Evolutionary conservation across 1,139 yeast genomes (phyloP).

Genomic region (Diutina pseudorugosa): DNA sequence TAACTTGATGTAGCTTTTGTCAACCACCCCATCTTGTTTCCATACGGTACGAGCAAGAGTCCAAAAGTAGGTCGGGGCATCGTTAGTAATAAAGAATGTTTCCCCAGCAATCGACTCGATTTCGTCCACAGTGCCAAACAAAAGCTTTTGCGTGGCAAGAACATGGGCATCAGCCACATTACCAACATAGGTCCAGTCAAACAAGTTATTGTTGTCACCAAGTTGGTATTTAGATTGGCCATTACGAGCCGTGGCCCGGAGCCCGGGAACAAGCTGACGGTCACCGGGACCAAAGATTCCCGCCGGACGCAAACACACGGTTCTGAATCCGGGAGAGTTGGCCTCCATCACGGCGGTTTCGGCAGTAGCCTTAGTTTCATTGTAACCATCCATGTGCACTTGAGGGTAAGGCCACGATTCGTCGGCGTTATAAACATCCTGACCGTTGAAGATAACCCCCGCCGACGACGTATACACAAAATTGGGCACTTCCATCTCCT

Average conservation of each 20-base stretch:
- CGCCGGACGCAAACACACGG: constrained; percentile 90
- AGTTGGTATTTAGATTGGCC: constrained; percentile 90
- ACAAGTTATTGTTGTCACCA: constrained; percentile 86
- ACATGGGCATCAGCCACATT: constrained; percentile 96
- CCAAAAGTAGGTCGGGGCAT: constrained; percentile 94
- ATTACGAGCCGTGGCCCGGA: constrained; percentile 67
- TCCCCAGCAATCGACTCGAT: constrained; percentile 59
- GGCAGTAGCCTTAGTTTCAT: constrained; percentile 88
- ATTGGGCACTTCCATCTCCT: constrained; percentile 43
- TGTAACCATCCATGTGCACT: constrained; percentile 92
- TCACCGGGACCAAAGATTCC: constrained; percentile 99
- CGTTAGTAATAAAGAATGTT: constrained; percentile 84
- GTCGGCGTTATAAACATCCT: constrained; percentile 80
- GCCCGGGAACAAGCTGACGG: constrained; percentile 89
- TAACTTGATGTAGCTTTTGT: constrained; percentile 55
- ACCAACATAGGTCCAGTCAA: constrained; percentile 99
- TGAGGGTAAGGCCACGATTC: constrained; percentile 91
- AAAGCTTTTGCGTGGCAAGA: constrained; percentile 69
- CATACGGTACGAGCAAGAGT: constrained; percentile 92
- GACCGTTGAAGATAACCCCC: constrained; percentile 93
- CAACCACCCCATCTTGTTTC: constrained; percentile 89
- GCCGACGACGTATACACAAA: constrained; percentile 94
- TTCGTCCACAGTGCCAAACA: constrained; percentile 20
- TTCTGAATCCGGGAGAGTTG: constrained; percentile 38
- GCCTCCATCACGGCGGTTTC: constrained; percentile 72